phyloP scores from a whole-genome alignment of 768 basidiomycete species.

The Pleurotus cornucopiae region DNA sequence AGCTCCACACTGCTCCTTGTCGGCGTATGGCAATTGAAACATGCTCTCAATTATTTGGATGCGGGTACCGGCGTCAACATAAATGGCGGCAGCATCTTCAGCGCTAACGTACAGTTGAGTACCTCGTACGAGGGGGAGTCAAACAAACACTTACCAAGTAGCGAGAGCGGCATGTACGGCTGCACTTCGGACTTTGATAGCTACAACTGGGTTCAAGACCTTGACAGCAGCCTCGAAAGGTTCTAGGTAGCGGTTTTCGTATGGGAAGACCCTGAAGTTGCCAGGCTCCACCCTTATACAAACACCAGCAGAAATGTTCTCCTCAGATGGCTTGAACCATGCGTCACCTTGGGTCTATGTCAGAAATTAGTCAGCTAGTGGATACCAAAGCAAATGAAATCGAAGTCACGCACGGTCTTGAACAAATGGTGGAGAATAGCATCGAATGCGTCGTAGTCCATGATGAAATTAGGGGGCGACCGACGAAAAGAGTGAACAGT shows the following conservation, averaged over 20 bases:
- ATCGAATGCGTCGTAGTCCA: conserved; percentile 81
- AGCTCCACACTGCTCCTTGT: conserved; percentile 90
- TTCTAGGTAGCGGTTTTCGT: conserved; percentile 74
- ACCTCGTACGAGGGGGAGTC: conserved; percentile 2
- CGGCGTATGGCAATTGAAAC: conserved; percentile 61
- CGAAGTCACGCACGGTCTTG: conserved; percentile 47
- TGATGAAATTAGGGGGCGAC: conserved; percentile 33
- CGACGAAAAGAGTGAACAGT: conserved; percentile 23
- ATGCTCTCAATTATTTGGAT: conserved; percentile 84
- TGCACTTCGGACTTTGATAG: conserved; percentile 76
- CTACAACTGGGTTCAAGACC: conserved; percentile 76
- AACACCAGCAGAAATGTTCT: conserved; percentile 77
- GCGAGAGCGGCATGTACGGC: conserved; percentile 76
- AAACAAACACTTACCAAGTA: conserved; percentile 49
- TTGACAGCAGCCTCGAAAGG: conserved; percentile 82
- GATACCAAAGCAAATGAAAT: too few species aligned
- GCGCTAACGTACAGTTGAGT: conserved; percentile 30
- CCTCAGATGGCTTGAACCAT: conserved; percentile 84
- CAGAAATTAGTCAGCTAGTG: too few species aligned
- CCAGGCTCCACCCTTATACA: conserved; percentile 67
- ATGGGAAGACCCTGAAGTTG: conserved; percentile 79
- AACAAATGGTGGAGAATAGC: conserved; percentile 79
- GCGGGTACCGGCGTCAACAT: conserved; percentile 75
- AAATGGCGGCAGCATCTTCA: conserved; percentile 58
- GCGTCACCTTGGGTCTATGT: conserved; percentile 73